phyloP scores from a whole-genome alignment of 441 rosid genomes.

The Corymbia citriodora region DNA sequence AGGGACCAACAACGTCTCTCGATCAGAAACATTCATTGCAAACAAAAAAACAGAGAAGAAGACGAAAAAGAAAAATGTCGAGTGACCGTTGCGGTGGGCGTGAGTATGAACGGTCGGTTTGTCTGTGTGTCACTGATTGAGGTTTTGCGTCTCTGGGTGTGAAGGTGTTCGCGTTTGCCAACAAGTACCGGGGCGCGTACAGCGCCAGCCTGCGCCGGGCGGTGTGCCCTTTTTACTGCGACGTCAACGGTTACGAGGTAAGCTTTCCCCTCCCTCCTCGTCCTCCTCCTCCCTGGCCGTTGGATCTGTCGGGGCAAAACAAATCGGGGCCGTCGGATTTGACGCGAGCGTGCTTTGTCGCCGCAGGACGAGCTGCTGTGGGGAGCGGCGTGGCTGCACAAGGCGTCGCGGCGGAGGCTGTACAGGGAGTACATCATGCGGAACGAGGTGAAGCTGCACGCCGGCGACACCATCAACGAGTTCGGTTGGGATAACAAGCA shows the following conservation, averaged over 20 bases:
- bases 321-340: not conserved
- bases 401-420: conserved; percentile 53
- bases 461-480: conserved; percentile 72
- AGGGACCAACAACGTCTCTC: not conserved
- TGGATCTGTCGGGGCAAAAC: conserved; percentile 1
- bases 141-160: not conserved
- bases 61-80: not conserved
- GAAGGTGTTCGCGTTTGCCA: conserved; percentile 71
- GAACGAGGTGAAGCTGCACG: conserved; percentile 55
- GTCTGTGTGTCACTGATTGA: not conserved
- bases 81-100: conserved; percentile 21
- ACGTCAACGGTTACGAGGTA: conserved; percentile 72
- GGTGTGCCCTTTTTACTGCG: conserved; percentile 84
- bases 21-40: not conserved
- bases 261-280: not conserved
- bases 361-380: conserved; percentile 62
- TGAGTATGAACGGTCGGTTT: not conserved
- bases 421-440: conserved; percentile 61
- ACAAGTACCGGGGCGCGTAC: conserved; percentile 66
- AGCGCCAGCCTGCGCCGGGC: conserved; percentile 52
- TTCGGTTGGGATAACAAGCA: conserved; percentile 81
- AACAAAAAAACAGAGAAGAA: not conserved
- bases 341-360: not conserved
- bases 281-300: conserved; percentile 12
- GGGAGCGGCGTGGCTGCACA: conserved; percentile 79